These are phyloP conservation scores for Xylariaceae sp. DNA, from an alignment of 2,329 filamentous ascomycete genomes.

Conservation along the genomic window DNA sequence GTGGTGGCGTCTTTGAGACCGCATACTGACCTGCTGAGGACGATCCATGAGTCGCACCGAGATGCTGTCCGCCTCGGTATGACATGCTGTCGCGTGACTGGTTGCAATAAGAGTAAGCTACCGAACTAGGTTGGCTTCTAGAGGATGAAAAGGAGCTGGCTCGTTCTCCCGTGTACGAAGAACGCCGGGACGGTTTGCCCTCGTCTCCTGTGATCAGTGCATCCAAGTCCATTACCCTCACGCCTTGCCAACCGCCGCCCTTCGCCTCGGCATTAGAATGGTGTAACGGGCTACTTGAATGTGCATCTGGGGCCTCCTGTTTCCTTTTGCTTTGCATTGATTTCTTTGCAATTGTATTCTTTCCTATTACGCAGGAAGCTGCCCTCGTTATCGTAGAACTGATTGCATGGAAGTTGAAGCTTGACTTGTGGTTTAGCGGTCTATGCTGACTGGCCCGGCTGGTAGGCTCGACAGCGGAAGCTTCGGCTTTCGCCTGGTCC, in stretches of 20 bases:
- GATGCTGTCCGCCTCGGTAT: constrained; percentile 13
- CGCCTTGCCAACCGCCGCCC: not conserved
- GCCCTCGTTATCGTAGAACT: constrained; percentile 22
- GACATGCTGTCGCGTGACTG: constrained; percentile 4
- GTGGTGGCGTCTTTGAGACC: constrained; percentile 34
- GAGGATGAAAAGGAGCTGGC: constrained; percentile 11
- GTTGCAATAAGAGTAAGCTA: not conserved
- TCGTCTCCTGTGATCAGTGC: constrained; percentile 3
- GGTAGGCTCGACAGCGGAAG: not conserved
- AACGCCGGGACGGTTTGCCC: not conserved
- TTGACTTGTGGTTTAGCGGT: constrained; percentile 12
- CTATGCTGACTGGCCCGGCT: constrained; percentile 3
- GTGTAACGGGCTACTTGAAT: too few relatives aligned
- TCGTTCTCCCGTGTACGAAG: constrained; percentile 1
- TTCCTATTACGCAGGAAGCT: constrained; percentile 25
- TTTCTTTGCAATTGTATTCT: constrained; percentile 31
- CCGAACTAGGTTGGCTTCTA: not conserved
- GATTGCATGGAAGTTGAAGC: constrained; percentile 15
- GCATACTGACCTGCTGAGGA: constrained; percentile 15
- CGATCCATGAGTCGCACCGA: constrained; percentile 12
- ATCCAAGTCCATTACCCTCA: not conserved
- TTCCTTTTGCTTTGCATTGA: constrained; percentile 23
- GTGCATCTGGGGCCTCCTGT: too few relatives aligned
- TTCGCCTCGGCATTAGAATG: too few relatives aligned
- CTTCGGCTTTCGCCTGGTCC: not conserved